Conservation (phyloP, 2,329 filamentous ascomycete genomes). For the Claviceps sp. region DNA sequence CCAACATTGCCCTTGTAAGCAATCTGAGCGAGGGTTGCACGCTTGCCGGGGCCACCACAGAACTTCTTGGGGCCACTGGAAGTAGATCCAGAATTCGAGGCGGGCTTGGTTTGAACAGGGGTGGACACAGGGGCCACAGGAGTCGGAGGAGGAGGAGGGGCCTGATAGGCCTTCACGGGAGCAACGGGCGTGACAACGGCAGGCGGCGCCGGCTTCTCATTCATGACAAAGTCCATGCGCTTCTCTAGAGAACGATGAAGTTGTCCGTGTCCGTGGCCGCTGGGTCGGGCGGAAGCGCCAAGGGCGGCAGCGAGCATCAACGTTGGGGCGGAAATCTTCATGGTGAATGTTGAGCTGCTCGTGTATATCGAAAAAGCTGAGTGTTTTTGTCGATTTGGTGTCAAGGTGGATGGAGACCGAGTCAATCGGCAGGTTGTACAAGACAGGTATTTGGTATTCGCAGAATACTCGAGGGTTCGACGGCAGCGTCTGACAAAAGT, state of each 20-base stretch:
- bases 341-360: constrained; percentile 13
- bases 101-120: constrained; percentile 1
- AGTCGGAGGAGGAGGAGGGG: neutral
- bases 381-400: neutral
- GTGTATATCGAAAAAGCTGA: neutral
- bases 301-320: constrained; percentile 26
- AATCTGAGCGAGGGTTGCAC: constrained; percentile 33
- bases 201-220: constrained; percentile 17
- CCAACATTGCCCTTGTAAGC: constrained; percentile 35
- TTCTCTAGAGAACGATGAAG: constrained; percentile 19
- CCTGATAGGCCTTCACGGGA: neutral
- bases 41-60: constrained; percentile 28
- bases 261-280: constrained; percentile 23
- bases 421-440: constrained; percentile 2
- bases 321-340: constrained; percentile 28
- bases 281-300: constrained; percentile 28
- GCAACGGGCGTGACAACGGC: constrained; percentile 8
- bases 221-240: constrained; percentile 21
- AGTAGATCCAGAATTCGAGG: constrained; percentile 9
- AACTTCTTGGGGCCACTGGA: constrained; percentile 15
- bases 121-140: neutral
- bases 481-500: no score
- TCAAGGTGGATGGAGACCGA: neutral
- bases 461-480: constrained; percentile 7
- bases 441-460: constrained; percentile 4